These are phyloP conservation scores for Metschnikowia continentalis DNA, from an alignment of 805 yeast genomes.

Conservation along the genomic window DNA sequence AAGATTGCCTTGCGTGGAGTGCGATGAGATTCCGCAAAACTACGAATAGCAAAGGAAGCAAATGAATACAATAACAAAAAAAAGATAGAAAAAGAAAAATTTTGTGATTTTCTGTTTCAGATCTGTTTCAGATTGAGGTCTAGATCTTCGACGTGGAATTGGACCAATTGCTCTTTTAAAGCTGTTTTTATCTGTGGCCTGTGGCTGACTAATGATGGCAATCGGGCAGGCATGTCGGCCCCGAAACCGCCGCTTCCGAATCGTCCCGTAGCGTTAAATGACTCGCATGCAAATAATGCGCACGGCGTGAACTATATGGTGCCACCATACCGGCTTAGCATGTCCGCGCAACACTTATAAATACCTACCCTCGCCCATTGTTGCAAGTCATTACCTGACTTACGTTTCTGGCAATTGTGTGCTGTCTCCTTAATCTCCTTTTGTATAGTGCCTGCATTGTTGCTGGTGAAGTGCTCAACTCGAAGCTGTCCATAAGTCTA, in stretches of 20 bases:
- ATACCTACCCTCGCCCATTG: neutral
- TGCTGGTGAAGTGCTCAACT: no score
- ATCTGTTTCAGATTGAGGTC: no score
- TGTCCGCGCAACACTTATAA: constrained; percentile 1
- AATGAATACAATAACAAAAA: no score
- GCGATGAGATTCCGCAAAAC: neutral
- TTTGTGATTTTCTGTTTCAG: no score
- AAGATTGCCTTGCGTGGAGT: neutral
- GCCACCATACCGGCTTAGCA: neutral
- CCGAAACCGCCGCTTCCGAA: constrained; percentile 2
- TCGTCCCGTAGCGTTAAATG: constrained; percentile 1
- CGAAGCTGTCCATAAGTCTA: no score
- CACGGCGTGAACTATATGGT: neutral
- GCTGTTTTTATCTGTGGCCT: neutral
- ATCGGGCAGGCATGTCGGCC: neutral
- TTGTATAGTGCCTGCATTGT: no score
- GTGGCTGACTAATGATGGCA: neutral
- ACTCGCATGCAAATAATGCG: constrained; percentile 4
- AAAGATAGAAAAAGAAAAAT: no score
- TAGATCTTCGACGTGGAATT: no score
- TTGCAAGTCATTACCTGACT: neutral
- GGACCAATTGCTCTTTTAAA: no score
- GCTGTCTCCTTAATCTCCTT: no score
- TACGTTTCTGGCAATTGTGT: neutral
- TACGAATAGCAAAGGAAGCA: neutral